A percentile compares a stretch with the other conserved stretches of the same genome.
Evolutionary conservation across 208 protist genomes (phyloP).

Genomic region (Leishmania gerbilli): DNA sequence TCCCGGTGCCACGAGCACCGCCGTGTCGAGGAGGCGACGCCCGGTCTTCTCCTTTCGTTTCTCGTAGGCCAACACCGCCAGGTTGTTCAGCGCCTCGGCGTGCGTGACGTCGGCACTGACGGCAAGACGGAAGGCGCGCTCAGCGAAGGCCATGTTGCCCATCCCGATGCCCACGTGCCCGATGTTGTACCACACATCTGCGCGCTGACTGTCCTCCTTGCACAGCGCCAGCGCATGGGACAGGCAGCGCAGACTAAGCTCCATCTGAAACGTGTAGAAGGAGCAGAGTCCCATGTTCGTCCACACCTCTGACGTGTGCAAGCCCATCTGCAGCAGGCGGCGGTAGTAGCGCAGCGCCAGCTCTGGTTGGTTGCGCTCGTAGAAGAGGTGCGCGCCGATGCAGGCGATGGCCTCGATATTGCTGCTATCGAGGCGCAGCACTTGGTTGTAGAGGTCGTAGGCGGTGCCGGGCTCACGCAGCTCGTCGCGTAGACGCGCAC

Average conservation of each 20-base stretch:
- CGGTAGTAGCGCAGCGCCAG: slow-evolving; percentile 94
- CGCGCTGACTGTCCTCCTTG: slow-evolving; percentile 60
- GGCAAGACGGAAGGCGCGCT: slow-evolving; percentile 93
- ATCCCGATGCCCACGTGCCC: slow-evolving; percentile 93
- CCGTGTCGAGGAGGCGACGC: slow-evolving; percentile 67
- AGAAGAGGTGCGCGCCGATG: slow-evolving; percentile 94
- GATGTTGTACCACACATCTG: slow-evolving; percentile 97
- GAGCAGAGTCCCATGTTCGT: slow-evolving; percentile 96
- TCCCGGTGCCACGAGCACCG: slow-evolving; percentile 63
- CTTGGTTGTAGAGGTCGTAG: slow-evolving; percentile 80
- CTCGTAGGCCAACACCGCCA: slow-evolving; percentile 80
- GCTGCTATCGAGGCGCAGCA: slow-evolving; percentile 86
- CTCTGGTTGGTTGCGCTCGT: slow-evolving; percentile 94
- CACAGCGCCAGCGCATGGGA: slow-evolving; percentile 82
- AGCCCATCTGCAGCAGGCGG: slow-evolving; percentile 95
- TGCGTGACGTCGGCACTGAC: slow-evolving; percentile 86
- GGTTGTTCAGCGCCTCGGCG: slow-evolving; percentile 94
- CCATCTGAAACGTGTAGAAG: slow-evolving; percentile 94
- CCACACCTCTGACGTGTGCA: slow-evolving; percentile 93
- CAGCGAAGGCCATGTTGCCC: slow-evolving; percentile 89
- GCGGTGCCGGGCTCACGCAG: slow-evolving; percentile 86
- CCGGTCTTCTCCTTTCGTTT: slow-evolving; percentile 55
- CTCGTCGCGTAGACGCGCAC: slow-evolving; percentile 91
- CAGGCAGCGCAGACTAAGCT: slow-evolving; percentile 94
- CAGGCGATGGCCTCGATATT: slow-evolving; percentile 96